These are phyloP conservation scores for Austroboletus niveus DNA, from an alignment of 1,284 basidiomycete species.

Conservation along the genomic window DNA sequence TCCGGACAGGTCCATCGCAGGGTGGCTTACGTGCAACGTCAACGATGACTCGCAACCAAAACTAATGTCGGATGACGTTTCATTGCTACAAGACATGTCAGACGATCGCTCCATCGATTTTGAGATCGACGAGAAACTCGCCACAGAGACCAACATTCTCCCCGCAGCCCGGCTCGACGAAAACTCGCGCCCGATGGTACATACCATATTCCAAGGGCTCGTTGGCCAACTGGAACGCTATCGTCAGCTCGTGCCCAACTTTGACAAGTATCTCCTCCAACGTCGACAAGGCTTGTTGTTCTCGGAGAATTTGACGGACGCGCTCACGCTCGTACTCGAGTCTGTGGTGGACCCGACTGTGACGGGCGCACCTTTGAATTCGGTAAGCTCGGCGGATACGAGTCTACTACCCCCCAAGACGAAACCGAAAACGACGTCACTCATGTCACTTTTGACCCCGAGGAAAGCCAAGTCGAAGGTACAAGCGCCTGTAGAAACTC, in stretches of 20 bases:
- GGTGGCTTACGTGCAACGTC: constrained; percentile 79
- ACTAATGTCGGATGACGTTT: constrained; percentile 17
- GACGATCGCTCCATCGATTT: constrained; percentile 82
- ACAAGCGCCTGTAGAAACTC: constrained; percentile 38
- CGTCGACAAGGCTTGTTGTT: constrained; percentile 88
- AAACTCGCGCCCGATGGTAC: constrained; percentile 71
- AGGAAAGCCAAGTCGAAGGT: constrained; percentile 55
- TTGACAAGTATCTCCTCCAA: constrained; percentile 84
- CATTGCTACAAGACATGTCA: constrained; percentile 39
- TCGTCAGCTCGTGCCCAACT: constrained; percentile 69
- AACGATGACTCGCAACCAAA: constrained; percentile 35
- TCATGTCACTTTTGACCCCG: constrained; percentile 79
- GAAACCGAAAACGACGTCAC: constrained; percentile 59
- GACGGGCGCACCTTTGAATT: constrained; percentile 16
- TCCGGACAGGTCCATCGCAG: constrained; percentile 81
- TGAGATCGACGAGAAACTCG: constrained; percentile 62
- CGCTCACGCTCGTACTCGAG: constrained; percentile 73
- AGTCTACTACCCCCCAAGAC: constrained; percentile 41
- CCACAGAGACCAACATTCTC: constrained; percentile 53
- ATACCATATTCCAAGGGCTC: constrained; percentile 76
- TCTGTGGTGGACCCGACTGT: constrained; percentile 44
- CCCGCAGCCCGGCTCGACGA: constrained; percentile 69
- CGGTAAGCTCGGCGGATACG: constrained; percentile 22
- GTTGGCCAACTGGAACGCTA: constrained; percentile 80
- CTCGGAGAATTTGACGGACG: constrained; percentile 91